phyloP scores from a whole-genome alignment of 2,329 filamentous ascomycete genomes.

The Paecilomyces niveus region DNA sequence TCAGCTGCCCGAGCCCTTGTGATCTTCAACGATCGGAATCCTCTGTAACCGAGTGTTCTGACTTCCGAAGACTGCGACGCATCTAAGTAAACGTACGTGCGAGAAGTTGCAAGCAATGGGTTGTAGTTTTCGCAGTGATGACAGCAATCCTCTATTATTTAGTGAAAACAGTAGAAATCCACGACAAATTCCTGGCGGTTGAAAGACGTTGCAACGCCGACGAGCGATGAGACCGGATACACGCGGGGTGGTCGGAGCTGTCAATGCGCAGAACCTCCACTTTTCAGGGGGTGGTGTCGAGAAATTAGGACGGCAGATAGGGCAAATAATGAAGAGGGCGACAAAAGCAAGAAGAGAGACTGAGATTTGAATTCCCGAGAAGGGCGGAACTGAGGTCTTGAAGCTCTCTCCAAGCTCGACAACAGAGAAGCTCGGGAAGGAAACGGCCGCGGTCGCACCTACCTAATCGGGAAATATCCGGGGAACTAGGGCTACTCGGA shows the following conservation, averaged over 20 bases:
- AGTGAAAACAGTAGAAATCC: background rate
- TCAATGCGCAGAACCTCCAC: background rate
- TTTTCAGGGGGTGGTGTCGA: background rate
- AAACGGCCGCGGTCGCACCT: background rate
- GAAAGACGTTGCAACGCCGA: background rate
- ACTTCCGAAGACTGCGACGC: background rate
- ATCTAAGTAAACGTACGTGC: background rate
- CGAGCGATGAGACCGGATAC: background rate
- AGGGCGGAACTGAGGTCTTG: background rate
- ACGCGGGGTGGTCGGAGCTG: background rate
- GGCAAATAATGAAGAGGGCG: background rate
- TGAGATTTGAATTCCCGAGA: background rate
- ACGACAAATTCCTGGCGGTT: background rate
- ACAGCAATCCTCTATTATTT: background rate
- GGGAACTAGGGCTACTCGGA: background rate
- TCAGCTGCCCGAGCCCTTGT: background rate
- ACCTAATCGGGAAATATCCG: background rate
- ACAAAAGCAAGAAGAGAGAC: background rate
- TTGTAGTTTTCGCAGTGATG: background rate
- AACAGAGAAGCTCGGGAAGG: background rate
- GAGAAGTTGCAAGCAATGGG: background rate
- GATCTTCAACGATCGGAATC: background rate
- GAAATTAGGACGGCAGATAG: background rate
- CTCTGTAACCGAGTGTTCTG: background rate
- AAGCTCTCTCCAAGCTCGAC: background rate